Evolutionary conservation across 306 rosid genomes (phyloP).

Genomic region (Cicer pinnatifidum): DNA sequence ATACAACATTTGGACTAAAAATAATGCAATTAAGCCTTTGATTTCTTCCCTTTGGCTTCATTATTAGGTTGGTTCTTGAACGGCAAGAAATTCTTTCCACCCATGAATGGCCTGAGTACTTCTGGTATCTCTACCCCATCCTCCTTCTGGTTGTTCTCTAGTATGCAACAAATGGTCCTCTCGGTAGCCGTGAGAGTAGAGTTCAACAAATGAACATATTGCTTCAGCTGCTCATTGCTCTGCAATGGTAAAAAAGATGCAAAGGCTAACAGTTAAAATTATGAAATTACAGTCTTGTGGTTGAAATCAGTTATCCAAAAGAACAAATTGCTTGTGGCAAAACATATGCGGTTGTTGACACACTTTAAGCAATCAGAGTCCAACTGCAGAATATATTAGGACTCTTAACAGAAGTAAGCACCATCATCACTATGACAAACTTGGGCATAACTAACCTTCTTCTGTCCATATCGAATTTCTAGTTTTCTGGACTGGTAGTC

Average conservation of each 20-base stretch:
- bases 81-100: slow-evolving; percentile 80
- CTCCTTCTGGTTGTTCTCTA: slow-evolving; percentile 90
- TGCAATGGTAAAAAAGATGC: slow-evolving; percentile 48
- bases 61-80: slow-evolving; percentile 65
- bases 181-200: slow-evolving; percentile 96
- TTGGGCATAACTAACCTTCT: slow-evolving; percentile 64
- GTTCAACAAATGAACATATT: slow-evolving; percentile 83
- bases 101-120: slow-evolving; percentile 71
- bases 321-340: background rate
- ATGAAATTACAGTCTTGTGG: background rate
- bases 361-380: background rate
- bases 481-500: slow-evolving; percentile 90
- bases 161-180: slow-evolving; percentile 94
- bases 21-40: slow-evolving; percentile 74
- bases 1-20: slow-evolving; percentile 39
- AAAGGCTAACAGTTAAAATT: slow-evolving; percentile 36
- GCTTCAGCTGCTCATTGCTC: slow-evolving; percentile 84
- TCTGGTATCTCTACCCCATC: slow-evolving; percentile 88
- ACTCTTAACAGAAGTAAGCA: slow-evolving; percentile 10
- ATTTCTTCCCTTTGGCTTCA: slow-evolving; percentile 97
- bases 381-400: slow-evolving; percentile 12
- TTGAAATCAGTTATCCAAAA: slow-evolving; percentile 10
- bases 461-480: slow-evolving; percentile 93
- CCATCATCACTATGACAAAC: slow-evolving; percentile 1
- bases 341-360: background rate